Conservation (phyloP, 768 basidiomycete species). For the Suillus bovinus region DNA sequence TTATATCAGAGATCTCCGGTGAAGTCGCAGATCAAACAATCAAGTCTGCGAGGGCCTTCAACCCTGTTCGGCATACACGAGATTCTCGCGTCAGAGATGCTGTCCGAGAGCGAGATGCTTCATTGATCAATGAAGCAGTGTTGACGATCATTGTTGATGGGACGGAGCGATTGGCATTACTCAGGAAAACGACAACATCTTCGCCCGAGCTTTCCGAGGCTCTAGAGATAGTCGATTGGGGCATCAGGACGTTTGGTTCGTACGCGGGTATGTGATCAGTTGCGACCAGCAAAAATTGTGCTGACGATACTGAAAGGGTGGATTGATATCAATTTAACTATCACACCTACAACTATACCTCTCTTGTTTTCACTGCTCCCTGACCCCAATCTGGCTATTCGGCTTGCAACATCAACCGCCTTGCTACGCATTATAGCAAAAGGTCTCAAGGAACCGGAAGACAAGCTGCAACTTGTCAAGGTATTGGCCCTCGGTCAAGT, state of each 20-base stretch:
- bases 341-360: slow-evolving; percentile 86
- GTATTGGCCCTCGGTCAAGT: slow-evolving; percentile 86
- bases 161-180: slow-evolving; percentile 52
- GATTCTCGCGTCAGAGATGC: slow-evolving; percentile 88
- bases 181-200: slow-evolving; percentile 50
- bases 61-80: slow-evolving; percentile 67
- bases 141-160: slow-evolving; percentile 79
- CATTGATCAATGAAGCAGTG: slow-evolving; percentile 82
- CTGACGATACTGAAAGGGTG: slow-evolving; percentile 61
- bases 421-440: slow-evolving; percentile 85
- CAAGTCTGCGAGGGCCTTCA: slow-evolving; percentile 80
- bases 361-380: slow-evolving; percentile 83
- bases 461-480: slow-evolving; percentile 88
- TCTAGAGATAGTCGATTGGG: slow-evolving; percentile 86
- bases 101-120: slow-evolving; percentile 88
- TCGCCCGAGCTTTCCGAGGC: slow-evolving; percentile 56
- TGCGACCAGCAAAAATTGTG: not conserved
- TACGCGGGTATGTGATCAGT: slow-evolving; percentile 78
- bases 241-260: slow-evolving; percentile 88
- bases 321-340: slow-evolving; percentile 96
- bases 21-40: slow-evolving; percentile 97
- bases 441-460: slow-evolving; percentile 87
- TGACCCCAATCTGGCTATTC: slow-evolving; percentile 75
- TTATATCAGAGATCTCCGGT: slow-evolving; percentile 92
- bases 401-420: slow-evolving; percentile 79